phyloP scores from a whole-genome alignment of 352 stramenopile genomes.

The Pythium vanterpoolii region DNA sequence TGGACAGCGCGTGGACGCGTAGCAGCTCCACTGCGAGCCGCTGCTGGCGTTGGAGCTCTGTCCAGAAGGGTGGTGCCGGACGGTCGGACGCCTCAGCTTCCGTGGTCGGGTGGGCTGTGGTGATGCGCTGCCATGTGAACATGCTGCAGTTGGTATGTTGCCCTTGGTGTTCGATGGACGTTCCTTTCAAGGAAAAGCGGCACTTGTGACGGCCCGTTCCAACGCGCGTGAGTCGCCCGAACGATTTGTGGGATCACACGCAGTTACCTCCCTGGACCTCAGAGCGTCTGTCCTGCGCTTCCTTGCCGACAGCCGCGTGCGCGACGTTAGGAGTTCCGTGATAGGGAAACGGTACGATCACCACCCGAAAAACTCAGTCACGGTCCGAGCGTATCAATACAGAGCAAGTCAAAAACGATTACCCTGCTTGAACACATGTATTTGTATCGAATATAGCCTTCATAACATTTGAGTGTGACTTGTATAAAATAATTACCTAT shows the following conservation, averaged over 20 bases:
- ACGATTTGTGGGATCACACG: not conserved
- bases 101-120: not conserved
- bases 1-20: conserved; percentile 21
- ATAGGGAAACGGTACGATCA: no score
- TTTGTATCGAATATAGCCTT: no score
- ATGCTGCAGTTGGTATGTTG: not conserved
- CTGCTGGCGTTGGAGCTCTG: conserved; percentile 14
- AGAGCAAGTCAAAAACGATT: no score
- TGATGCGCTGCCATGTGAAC: conserved; percentile 6
- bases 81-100: not conserved
- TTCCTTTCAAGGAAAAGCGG: not conserved
- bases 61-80: not conserved
- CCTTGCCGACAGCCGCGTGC: no score
- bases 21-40: conserved; percentile 16
- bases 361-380: no score
- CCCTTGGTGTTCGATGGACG: not conserved
- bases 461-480: no score
- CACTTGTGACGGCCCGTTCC: conserved; percentile 5
- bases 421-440: no score
- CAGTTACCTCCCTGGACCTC: no score
- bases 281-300: no score
- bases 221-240: not conserved
- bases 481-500: no score
- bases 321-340: no score
- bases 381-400: no score